These are phyloP conservation scores for Podaxis sp. DNA, from an alignment of 768 basidiomycete species.

Conservation along the genomic window DNA sequence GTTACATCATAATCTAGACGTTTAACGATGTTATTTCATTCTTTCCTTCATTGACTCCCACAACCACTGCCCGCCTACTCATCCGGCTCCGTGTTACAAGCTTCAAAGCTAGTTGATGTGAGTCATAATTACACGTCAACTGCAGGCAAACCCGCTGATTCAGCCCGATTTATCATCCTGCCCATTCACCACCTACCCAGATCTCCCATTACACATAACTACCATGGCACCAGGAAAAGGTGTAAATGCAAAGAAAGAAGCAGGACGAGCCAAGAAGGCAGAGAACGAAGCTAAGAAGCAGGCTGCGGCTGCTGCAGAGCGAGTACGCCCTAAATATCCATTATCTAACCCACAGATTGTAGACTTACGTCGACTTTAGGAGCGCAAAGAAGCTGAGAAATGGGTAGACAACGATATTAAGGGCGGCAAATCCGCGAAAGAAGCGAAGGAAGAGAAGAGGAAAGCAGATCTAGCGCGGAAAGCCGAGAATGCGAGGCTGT, in stretches of 20 bases:
- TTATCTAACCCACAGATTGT: background rate
- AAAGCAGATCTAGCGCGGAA: slow-evolving; percentile 81
- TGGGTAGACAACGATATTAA: slow-evolving; percentile 70
- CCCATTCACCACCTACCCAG: background rate
- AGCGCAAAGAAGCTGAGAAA: slow-evolving; percentile 63
- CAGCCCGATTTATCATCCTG: background rate
- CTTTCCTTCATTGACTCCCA: background rate
- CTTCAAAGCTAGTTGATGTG: background rate
- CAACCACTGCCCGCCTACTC: background rate
- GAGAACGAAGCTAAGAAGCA: slow-evolving; percentile 87
- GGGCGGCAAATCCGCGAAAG: slow-evolving; percentile 57
- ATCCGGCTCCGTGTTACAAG: background rate
- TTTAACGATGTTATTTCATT: background rate
- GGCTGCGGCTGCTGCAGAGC: slow-evolving; percentile 56
- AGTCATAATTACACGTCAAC: background rate
- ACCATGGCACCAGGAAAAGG: slow-evolving; percentile 80
- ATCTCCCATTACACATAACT: background rate
- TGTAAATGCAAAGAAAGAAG: slow-evolving; percentile 90
- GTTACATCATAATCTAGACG: background rate
- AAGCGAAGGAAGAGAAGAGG: slow-evolving; percentile 80
- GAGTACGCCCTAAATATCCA: slow-evolving; percentile 37
- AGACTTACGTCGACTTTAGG: slow-evolving; percentile 41
- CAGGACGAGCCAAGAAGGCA: slow-evolving; percentile 87
- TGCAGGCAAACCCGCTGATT: background rate
- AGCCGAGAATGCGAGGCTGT: slow-evolving; percentile 79